Conservation (phyloP, 345 rosid species). For the Moringa oleifera region DNA sequence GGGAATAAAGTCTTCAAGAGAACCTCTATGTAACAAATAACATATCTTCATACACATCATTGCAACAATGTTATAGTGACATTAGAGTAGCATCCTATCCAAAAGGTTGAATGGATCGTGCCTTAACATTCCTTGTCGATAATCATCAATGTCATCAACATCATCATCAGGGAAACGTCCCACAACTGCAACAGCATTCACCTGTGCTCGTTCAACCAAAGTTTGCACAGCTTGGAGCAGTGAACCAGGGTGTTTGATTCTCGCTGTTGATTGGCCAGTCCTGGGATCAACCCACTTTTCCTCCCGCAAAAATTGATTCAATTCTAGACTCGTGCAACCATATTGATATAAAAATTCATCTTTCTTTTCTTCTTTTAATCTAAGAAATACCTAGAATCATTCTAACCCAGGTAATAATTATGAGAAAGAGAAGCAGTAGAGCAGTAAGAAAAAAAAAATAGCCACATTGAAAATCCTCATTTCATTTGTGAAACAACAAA, state of each 20-base stretch:
- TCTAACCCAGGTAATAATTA: too few species aligned
- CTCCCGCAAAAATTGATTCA: constrained; percentile 29
- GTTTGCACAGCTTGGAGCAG: constrained; percentile 42
- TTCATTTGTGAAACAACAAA: background rate
- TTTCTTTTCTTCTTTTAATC: too few species aligned
- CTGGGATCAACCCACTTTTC: constrained; percentile 54
- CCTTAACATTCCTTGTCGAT: constrained; percentile 50
- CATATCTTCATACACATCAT: too few species aligned
- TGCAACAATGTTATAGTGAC: too few species aligned
- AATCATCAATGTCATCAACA: constrained; percentile 36
- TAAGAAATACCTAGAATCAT: too few species aligned
- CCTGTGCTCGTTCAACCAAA: constrained; percentile 33
- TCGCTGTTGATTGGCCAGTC: constrained; percentile 57
- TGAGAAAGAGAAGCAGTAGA: too few species aligned
- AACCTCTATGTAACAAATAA: too few species aligned
- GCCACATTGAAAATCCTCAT: too few species aligned
- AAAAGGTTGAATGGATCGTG: background rate
- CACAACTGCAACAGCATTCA: constrained; percentile 53
- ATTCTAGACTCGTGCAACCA: background rate
- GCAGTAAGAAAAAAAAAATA: too few species aligned
- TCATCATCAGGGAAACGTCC: constrained; percentile 59
- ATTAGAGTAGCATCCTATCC: too few species aligned
- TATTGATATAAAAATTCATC: background rate
- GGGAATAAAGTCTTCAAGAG: too few species aligned
- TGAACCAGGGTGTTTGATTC: constrained; percentile 48